Evolutionary conservation across 2,329 filamentous ascomycete genomes (phyloP).

Genomic region (Geosmithia putterillii): DNA sequence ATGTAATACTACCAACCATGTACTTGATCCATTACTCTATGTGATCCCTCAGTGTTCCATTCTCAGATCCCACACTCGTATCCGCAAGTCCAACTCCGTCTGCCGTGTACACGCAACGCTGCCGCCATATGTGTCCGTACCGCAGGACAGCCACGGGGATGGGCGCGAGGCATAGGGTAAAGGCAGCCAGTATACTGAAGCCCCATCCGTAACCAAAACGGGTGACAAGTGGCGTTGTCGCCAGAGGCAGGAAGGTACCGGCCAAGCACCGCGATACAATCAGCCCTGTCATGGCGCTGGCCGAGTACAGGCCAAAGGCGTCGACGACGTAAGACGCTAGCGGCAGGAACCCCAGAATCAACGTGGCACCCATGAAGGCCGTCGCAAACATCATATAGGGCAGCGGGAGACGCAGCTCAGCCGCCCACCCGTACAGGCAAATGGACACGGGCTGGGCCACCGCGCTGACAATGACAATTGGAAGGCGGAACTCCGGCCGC

Average conservation of each 20-base stretch:
- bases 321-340: slow-evolving; percentile 45
- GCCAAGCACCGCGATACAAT: slow-evolving; percentile 42
- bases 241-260: slow-evolving; percentile 44
- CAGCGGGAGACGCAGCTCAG: slow-evolving; percentile 28
- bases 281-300: slow-evolving; percentile 42
- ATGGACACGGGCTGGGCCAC: slow-evolving; percentile 31
- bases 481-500: slow-evolving; percentile 41
- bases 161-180: slow-evolving; percentile 30
- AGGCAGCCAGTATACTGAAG: slow-evolving; percentile 28
- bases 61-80: too few relatives aligned
- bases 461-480: slow-evolving; percentile 33
- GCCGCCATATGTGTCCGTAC: slow-evolving; percentile 39
- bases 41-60: too few relatives aligned
- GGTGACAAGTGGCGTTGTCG: slow-evolving; percentile 31
- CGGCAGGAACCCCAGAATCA: slow-evolving; percentile 35
- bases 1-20: too few relatives aligned
- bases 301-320: slow-evolving; percentile 41
- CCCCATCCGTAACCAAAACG: slow-evolving; percentile 38
- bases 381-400: slow-evolving; percentile 28
- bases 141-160: slow-evolving; percentile 36
- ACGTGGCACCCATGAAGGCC: slow-evolving; percentile 28
- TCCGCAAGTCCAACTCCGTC: too few relatives aligned
- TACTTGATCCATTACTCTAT: too few relatives aligned
- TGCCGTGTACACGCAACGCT: slow-evolving; percentile 16
- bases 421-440: slow-evolving; percentile 37